Evolutionary conservation across 208 protist genomes (phyloP), one percentile per base, ranked within the genome.

Genomic region (Crithidia sp.): DNA sequence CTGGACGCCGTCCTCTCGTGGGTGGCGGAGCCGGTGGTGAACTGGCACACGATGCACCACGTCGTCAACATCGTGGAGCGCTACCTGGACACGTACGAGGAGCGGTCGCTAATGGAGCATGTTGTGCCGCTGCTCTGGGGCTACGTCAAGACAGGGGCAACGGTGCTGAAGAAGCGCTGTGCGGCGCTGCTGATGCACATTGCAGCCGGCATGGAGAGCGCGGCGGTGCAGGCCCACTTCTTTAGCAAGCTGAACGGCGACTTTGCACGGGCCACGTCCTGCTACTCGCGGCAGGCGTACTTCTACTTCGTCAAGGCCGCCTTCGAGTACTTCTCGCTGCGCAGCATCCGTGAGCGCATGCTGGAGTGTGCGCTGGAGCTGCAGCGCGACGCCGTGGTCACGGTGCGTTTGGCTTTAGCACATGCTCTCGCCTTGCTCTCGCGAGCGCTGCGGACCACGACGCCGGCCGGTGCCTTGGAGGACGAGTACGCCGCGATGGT

Each of bases 161-260:
- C 71, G n/a, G 60, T 76, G 8, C 61, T 94, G n/a, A 90, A 90
- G 56, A 81, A 80, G 54, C 66, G 81, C 5, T 96, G 90, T 70
- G 90, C 90, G 14, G 67, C 69, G 37, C 67, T 94, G 17, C 71
- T 92, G 16, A 74, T 90, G 58, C 80, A 85, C 49, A 89, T 95
- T 19, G 69, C 59, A 49, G 57, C 78, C 41, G 61, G 47, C n/a
- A 56, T 83, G 7, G 75, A 74, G 7, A 91, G 80, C 44, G 72
- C 84, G 4, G 83, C 78, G 36, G 74, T 56, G 37, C 83, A 91
- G 58, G 92, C 93, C 14, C 82, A 93, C 45, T 66, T 97, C n/a
- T 88, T 97, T 50, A 88, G 80, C 57, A 86, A 86, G 14, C 73
- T 97, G 17, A 94, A 90, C 77, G 88, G 82, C 67, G 94, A 97